Percentiles rank a stretch among this genome's conserved stretches.
Conservation (phyloP, 2,329 filamentous ascomycete species). For the Incumbomyces lentus region DNA sequence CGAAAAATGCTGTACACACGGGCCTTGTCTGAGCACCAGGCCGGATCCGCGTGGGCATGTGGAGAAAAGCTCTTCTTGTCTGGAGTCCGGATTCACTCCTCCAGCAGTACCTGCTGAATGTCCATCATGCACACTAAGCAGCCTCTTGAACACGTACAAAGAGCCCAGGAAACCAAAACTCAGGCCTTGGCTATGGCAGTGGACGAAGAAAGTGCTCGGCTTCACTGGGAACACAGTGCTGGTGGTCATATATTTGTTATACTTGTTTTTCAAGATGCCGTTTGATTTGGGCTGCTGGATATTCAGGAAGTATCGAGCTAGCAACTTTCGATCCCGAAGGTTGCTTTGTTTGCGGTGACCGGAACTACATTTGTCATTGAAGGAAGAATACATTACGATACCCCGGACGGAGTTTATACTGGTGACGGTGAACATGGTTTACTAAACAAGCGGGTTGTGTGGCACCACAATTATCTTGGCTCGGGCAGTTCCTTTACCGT, state of each 20-base stretch:
- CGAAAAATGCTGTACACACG: constrained; percentile 2
- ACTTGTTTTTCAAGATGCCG: constrained; percentile 4
- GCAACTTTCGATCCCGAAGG: neutral
- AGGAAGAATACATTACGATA: neutral
- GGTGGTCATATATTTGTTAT: constrained; percentile 3
- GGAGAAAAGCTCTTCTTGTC: neutral
- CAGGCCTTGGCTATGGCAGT: constrained; percentile 6
- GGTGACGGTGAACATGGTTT: neutral
- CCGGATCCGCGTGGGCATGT: neutral
- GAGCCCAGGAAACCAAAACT: constrained; percentile 2
- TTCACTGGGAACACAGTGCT: constrained; percentile 4
- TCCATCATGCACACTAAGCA: neutral
- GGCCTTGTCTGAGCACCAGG: neutral
- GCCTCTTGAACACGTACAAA: constrained; percentile 1
- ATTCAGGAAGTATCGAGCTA: constrained; percentile 1
- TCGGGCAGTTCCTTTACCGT: no score
- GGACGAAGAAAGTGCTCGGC: constrained; percentile 3
- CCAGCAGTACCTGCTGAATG: constrained; percentile 2
- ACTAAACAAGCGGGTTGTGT: neutral
- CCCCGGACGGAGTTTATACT: neutral
- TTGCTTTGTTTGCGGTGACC: neutral
- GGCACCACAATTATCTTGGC: no score
- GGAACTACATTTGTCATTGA: no score
- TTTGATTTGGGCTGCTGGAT: neutral
- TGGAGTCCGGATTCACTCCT: neutral